Evolutionary conservation across 192 early-diverging fungal genomes (phyloP), one percentile per base, ranked within the genome.

Genomic region (Phycomyces nitens): DNA sequence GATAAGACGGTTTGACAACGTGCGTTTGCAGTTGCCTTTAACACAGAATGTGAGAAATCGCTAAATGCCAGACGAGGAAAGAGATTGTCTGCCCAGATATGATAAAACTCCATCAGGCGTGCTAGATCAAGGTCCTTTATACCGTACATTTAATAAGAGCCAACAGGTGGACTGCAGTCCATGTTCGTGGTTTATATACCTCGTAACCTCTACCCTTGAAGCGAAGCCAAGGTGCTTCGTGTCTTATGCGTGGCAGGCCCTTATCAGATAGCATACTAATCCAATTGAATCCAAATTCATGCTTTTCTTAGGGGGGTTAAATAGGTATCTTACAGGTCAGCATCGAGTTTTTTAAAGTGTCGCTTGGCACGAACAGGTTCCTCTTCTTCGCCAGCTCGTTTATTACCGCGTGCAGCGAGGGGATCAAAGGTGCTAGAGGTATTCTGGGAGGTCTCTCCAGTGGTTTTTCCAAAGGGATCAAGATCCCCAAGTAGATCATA

Each of bases 31-130:
- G 53, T 56, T 22, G 53, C 66, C 18, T 68, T 68, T 27, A 60
- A 44, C 5, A 60, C 66, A 41, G 21, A 38, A 8, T 59, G 44
- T 20, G 42, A 51, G 8, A 72, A 72, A 49, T 72, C 70, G 10
- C 59, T 57, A 29, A 62, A 66, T n/a, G 55, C 27, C 9, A 72
- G 41, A 20, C 70, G 62, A 38, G 70, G 70, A 44, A 61, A 65
- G 0, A 72, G 51, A 20, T 58, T 60, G 47, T 72, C 64, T 12
- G 70, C 70, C 70, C 70, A 72, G 2, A 66, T 65, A 40, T 72
- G 62, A 55, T 72, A 72, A 53, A 62, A 72, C 3, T 61, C 58
- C 58, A 72, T 65, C 1, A 72, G n/a, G 16, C 44, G 53, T 18
- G 43, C 40, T 26, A 72, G 38, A 40, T 72, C 70, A 26, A 54